A percentile compares a stretch with the other conserved stretches of the same genome.
These are phyloP conservation scores for Jimgerdemannia lactiflua DNA, from an alignment of 192 early-diverging fungal species.

Conservation along the genomic window DNA sequence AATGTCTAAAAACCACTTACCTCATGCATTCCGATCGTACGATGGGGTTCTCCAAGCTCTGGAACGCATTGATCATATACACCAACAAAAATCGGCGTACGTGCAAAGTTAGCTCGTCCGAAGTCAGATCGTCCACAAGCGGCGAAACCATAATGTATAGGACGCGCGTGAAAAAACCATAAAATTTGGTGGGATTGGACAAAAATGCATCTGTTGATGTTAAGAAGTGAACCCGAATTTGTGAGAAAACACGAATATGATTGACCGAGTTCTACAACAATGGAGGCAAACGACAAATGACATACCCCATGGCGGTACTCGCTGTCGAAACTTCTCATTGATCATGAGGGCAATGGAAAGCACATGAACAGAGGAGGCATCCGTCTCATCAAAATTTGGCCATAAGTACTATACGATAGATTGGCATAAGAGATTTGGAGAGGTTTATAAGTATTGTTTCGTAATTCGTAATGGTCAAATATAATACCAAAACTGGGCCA, in stretches of 20 bases:
- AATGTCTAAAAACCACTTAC: slow-evolving; percentile 16
- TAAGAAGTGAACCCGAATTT: neutral
- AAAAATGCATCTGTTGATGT: slow-evolving; percentile 28
- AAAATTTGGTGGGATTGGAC: slow-evolving; percentile 45
- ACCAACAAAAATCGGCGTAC: slow-evolving; percentile 54
- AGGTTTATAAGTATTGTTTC: no score
- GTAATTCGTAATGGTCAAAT: no score
- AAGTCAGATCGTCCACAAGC: slow-evolving; percentile 9
- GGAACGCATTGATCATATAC: slow-evolving; percentile 84
- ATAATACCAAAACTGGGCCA: neutral
- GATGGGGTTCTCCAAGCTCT: slow-evolving; percentile 74
- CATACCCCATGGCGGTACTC: slow-evolving; percentile 59
- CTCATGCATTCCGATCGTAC: slow-evolving; percentile 78
- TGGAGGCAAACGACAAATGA: neutral
- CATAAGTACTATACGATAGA: slow-evolving; percentile 65
- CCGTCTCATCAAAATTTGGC: slow-evolving; percentile 55
- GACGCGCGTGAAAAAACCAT: slow-evolving; percentile 54
- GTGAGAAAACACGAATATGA: no score
- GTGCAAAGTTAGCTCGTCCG: slow-evolving; percentile 23
- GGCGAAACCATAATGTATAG: slow-evolving; percentile 38
- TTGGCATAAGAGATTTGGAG: no score
- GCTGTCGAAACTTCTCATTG: slow-evolving; percentile 88
- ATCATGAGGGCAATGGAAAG: slow-evolving; percentile 82
- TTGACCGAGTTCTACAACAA: no score
- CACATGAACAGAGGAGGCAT: slow-evolving; percentile 50